Percentiles rank a stretch among this genome's conserved stretches.
Conservation (phyloP, 2,329 filamentous ascomycete genomes). For the Sporothrix sp. region DNA sequence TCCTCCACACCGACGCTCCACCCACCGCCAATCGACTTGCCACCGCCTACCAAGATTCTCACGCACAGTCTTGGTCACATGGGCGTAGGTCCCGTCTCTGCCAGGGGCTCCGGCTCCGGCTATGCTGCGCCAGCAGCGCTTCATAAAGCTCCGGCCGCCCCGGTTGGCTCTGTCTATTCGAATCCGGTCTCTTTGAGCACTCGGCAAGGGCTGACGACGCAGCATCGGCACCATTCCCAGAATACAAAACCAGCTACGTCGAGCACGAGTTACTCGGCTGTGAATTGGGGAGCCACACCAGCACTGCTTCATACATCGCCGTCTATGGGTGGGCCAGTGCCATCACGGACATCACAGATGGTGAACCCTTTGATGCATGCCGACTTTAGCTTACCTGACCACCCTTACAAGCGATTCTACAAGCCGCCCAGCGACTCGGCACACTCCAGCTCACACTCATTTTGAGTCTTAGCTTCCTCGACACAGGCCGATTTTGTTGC, state of each 20-base stretch:
- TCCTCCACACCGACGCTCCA: background rate
- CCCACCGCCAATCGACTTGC: background rate
- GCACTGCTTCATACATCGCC: background rate
- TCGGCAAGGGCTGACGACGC: too few species aligned
- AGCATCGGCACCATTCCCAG: background rate
- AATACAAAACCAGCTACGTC: too few species aligned
- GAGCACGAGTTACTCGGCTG: too few species aligned
- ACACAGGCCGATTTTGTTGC: background rate
- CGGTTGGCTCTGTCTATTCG: too few species aligned
- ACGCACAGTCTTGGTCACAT: background rate
- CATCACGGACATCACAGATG: slow-evolving; percentile 26
- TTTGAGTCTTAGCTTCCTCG: background rate
- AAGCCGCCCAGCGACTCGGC: slow-evolving; percentile 50
- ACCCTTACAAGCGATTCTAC: slow-evolving; percentile 75
- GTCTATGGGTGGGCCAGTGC: slow-evolving; percentile 23
- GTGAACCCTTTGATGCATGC: slow-evolving; percentile 61
- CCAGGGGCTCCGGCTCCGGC: background rate
- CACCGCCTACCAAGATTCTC: background rate
- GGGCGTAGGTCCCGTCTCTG: background rate
- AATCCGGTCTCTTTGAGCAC: too few species aligned
- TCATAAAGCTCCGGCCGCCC: too few species aligned
- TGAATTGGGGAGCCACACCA: too few species aligned
- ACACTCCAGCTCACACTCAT: slow-evolving; percentile 8
- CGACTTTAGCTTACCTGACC: slow-evolving; percentile 67
- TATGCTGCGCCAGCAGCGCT: background rate